A percentile compares a stretch with the other conserved stretches of the same genome.
Conservation (phyloP, 2,329 filamentous ascomycete species). For the Fusarium verticillioides region DNA sequence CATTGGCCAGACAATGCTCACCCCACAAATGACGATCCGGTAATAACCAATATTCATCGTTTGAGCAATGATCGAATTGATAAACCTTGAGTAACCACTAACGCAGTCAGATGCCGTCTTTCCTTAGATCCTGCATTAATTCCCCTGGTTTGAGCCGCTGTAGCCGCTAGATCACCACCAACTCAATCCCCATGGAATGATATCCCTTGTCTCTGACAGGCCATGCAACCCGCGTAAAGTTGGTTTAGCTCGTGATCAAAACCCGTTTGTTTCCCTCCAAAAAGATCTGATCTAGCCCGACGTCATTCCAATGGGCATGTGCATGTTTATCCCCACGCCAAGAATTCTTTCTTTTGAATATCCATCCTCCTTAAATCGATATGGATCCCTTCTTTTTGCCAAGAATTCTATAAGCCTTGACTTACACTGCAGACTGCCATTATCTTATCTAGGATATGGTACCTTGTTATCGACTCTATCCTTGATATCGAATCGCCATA, state of each 20-base stretch:
- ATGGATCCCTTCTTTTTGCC: not conserved
- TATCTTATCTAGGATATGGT: not conserved
- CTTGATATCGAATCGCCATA: not conserved
- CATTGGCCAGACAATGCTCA: constrained; percentile 1
- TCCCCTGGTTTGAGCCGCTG: constrained; percentile 2
- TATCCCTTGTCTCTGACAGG: constrained; percentile 9
- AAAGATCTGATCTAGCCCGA: not conserved
- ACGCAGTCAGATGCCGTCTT: not conserved
- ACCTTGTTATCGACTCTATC: not conserved
- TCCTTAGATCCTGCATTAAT: not conserved
- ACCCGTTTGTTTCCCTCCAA: constrained; percentile 4
- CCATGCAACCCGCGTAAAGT: not conserved
- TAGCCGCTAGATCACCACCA: constrained; percentile 2
- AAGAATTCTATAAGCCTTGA: not conserved
- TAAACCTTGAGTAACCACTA: not conserved
- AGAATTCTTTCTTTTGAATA: not conserved
- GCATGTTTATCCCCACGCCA: constrained; percentile 10
- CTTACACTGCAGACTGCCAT: not conserved
- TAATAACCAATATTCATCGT: not conserved
- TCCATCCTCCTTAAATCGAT: not conserved
- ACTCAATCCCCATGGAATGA: not conserved
- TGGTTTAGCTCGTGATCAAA: constrained; percentile 21
- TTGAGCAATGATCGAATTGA: not conserved
- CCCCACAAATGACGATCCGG: not conserved
- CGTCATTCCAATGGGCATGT: constrained; percentile 11